Percentiles rank a stretch among this genome's conserved stretches.
Evolutionary conservation across 2,329 filamentous ascomycete species (phyloP).

Genomic region (Mollisiaceae sp.): DNA sequence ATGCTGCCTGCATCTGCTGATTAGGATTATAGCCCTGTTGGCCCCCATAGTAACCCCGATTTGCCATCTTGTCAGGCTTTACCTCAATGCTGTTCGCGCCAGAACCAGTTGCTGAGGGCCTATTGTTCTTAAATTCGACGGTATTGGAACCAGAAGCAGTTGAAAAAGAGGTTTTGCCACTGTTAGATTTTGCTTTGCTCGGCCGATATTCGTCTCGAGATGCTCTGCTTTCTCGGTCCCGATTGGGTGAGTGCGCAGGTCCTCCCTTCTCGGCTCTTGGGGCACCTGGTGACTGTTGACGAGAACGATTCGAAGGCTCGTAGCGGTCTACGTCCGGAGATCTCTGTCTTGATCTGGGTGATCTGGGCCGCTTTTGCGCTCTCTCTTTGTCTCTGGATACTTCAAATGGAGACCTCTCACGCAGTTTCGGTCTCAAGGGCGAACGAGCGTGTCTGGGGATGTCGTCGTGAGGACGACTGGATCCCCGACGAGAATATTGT

Average conservation of each 20-base stretch:
- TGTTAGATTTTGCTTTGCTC: constrained; percentile 28
- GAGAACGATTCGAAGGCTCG: constrained; percentile 37
- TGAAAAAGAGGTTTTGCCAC: constrained; percentile 23
- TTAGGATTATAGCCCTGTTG: constrained; percentile 44
- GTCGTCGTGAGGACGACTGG: constrained; percentile 27
- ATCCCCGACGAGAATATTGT: constrained; percentile 32
- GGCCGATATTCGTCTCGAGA: constrained; percentile 37
- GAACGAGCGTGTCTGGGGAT: constrained; percentile 31
- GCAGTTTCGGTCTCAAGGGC: constrained; percentile 29
- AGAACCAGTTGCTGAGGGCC: constrained; percentile 39
- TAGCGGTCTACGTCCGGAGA: constrained; percentile 40
- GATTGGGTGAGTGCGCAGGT: constrained; percentile 33
- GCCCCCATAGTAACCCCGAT: constrained; percentile 43
- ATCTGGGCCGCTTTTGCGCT: constrained; percentile 33
- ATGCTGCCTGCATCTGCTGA: constrained; percentile 45
- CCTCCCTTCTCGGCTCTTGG: constrained; percentile 33
- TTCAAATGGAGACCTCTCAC: constrained; percentile 33
- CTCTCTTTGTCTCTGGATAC: constrained; percentile 31
- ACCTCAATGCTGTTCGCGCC: constrained; percentile 46
- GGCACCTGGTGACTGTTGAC: constrained; percentile 39
- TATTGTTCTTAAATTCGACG: constrained; percentile 40
- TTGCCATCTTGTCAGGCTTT: constrained; percentile 44
- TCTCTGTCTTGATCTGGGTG: constrained; percentile 29
- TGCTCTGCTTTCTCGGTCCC: constrained; percentile 28
- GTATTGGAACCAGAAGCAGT: constrained; percentile 42